These are phyloP conservation scores for Termitomyces sp. DNA, from an alignment of 768 basidiomycete genomes.

Conservation along the genomic window DNA sequence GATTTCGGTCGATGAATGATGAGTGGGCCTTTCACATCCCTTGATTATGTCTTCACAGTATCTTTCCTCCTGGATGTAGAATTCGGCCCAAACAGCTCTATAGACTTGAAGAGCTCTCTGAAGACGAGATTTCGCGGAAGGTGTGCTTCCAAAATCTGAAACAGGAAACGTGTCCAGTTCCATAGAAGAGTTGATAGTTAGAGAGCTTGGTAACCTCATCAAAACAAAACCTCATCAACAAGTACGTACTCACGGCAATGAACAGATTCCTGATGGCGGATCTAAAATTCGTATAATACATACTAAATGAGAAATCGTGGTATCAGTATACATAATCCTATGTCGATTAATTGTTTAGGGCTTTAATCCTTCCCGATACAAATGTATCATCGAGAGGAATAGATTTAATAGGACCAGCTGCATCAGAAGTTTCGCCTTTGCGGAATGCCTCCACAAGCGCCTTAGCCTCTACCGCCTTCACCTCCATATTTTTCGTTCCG, in stretches of 20 bases:
- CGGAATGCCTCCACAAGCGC: slow-evolving; percentile 54
- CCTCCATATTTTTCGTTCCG: slow-evolving; percentile 51
- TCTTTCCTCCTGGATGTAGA: slow-evolving; percentile 38
- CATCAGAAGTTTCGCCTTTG: slow-evolving; percentile 21
- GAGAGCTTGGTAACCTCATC: not conserved
- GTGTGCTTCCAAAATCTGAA: not conserved
- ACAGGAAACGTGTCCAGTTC: not conserved
- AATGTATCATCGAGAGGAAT: slow-evolving; percentile 10
- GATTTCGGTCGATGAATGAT: not conserved
- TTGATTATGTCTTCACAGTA: slow-evolving; percentile 17
- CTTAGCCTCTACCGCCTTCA: slow-evolving; percentile 67
- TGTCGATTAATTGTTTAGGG: slow-evolving; percentile 3
- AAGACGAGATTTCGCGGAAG: not conserved
- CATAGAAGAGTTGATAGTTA: slow-evolving; percentile 2
- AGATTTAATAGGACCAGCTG: slow-evolving; percentile 5
- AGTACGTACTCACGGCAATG: not conserved
- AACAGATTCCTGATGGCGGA: not conserved
- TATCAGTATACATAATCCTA: not conserved
- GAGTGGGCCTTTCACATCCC: slow-evolving; percentile 4
- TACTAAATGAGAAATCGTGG: not conserved
- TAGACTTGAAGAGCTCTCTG: slow-evolving; percentile 25
- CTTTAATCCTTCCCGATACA: slow-evolving; percentile 17
- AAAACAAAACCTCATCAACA: no score
- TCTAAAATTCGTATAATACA: not conserved
- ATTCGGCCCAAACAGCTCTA: slow-evolving; percentile 34